Evolutionary conservation across 345 rosid species (phyloP).

Genomic region (Iberis pinnata): DNA sequence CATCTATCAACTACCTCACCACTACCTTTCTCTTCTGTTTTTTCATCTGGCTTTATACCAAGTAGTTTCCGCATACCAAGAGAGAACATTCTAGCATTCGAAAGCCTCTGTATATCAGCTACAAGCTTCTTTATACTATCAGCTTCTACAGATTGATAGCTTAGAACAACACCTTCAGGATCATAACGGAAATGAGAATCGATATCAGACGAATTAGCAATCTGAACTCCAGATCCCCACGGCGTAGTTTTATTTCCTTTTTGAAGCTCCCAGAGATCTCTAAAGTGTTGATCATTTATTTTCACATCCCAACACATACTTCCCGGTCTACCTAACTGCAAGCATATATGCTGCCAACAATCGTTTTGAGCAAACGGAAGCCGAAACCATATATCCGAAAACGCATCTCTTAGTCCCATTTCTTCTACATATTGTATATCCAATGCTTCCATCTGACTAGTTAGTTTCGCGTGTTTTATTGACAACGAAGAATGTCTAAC

Average conservation of each 20-base stretch:
- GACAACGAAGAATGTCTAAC: slow-evolving; percentile 89
- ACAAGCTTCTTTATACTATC: slow-evolving; percentile 89
- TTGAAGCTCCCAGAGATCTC: slow-evolving; percentile 97
- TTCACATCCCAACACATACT: slow-evolving; percentile 98
- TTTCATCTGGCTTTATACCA: slow-evolving; percentile 81
- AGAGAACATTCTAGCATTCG: slow-evolving; percentile 90
- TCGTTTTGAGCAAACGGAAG: slow-evolving; percentile 72
- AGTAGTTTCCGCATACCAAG: slow-evolving; percentile 90
- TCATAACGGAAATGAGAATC: slow-evolving; percentile 93
- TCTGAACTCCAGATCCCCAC: slow-evolving; percentile 92
- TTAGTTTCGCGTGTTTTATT: slow-evolving; percentile 90
- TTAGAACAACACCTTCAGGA: slow-evolving; percentile 93
- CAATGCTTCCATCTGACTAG: slow-evolving; percentile 88
- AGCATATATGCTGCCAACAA: slow-evolving; percentile 92
- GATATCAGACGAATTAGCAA: slow-evolving; percentile 85
- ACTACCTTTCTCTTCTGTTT: slow-evolving; percentile 61
- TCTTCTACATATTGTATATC: slow-evolving; percentile 92
- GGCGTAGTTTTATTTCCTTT: slow-evolving; percentile 70
- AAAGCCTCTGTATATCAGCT: slow-evolving; percentile 88
- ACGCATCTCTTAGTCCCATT: slow-evolving; percentile 60
- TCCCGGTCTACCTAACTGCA: slow-evolving; percentile 98
- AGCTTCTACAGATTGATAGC: slow-evolving; percentile 84
- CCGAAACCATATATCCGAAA: slow-evolving; percentile 92
- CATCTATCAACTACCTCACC: slow-evolving; percentile 69
- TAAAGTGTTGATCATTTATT: slow-evolving; percentile 90